Evolutionary conservation across 345 rosid genomes (phyloP), one percentile per base, ranked within the genome.

Genomic region (Turritis glabra): DNA sequence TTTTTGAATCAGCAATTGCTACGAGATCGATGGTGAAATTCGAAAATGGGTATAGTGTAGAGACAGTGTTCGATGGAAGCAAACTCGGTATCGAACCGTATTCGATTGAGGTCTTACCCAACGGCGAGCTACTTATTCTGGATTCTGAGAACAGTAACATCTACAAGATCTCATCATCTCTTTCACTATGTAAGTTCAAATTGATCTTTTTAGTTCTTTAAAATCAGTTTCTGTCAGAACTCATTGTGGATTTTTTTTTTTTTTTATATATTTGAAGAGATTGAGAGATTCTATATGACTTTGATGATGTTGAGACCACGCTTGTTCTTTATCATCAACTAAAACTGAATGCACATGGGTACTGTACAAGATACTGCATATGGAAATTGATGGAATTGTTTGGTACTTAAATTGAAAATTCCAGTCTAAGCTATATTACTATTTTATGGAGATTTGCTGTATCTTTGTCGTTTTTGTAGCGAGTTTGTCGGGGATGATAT

Each of bases 31-130:
- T 84, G 94, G 87, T 96, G 93, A 96, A 89, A 83, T 96, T 87
- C 26, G 99, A 96, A 79, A 74, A 89, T 80, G 99, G 99, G n/a
- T 96, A 90, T 69, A 59, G 83, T 29, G 99, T 96, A 62, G 99
- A 96, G 81, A 96, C 99, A 0, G 97, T 96, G 70, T 92, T 96
- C 77, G 99, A 96, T 63, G 99, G 99, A 70, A 96, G 99, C 76
- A 96, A 92, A 72, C 96, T 92, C 25, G 98, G 98, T 37, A 82
- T 92, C 38, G 99, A 92, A 79, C 99, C 99, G 26, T 82, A 85
- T 75, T 77, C 94, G 0, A 85, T 96, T 18, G 96, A 96, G 72
- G 87, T 92, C 57, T 74, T 90, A 79, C 91, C 98, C 0, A 81
- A 80, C 47, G 99, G 97, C 14, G 99, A 96, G 81, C 79, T 96